phyloP scores from a whole-genome alignment of 2,329 filamentous ascomycete genomes.

The Decorospora gaudefroyi region DNA sequence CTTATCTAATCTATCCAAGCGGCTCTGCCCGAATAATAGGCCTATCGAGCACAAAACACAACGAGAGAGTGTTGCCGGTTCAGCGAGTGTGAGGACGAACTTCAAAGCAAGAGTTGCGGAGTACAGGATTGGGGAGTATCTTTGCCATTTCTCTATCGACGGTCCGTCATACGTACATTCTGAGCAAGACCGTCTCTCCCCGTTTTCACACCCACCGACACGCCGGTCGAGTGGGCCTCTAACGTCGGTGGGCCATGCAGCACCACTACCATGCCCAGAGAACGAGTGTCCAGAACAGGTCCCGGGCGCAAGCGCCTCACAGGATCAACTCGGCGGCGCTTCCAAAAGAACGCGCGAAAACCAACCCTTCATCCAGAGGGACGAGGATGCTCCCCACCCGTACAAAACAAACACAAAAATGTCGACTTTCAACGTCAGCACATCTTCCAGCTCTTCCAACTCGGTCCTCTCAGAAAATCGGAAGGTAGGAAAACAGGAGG shows the following conservation, averaged over 20 bases:
- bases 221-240: conserved; percentile 17
- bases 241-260: conserved; percentile 14
- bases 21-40: conserved; percentile 19
- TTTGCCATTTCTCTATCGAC: conserved; percentile 33
- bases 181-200: conserved; percentile 23
- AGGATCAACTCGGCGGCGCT: conserved; percentile 43
- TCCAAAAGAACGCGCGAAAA: conserved; percentile 36
- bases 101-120: conserved; percentile 11
- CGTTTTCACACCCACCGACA: conserved; percentile 23
- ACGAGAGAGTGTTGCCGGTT: conserved; percentile 19
- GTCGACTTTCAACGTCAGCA: conserved; percentile 44
- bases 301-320: conserved; percentile 39
- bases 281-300: conserved; percentile 22
- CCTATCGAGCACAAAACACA: conserved; percentile 14
- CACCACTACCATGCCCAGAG: conserved; percentile 20
- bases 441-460: conserved; percentile 7
- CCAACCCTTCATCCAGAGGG: conserved; percentile 48
- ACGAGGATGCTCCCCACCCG: conserved; percentile 47
- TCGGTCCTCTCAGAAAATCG: conserved; percentile 26
- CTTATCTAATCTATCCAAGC: conserved; percentile 20
- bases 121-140: conserved; percentile 22
- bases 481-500: conserved; percentile 34
- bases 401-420: conserved; percentile 44
- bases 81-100: conserved; percentile 19
- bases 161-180: conserved; percentile 16